Conservation (phyloP, 2,329 filamentous ascomycete species). For the Seiridium cupressi region DNA sequence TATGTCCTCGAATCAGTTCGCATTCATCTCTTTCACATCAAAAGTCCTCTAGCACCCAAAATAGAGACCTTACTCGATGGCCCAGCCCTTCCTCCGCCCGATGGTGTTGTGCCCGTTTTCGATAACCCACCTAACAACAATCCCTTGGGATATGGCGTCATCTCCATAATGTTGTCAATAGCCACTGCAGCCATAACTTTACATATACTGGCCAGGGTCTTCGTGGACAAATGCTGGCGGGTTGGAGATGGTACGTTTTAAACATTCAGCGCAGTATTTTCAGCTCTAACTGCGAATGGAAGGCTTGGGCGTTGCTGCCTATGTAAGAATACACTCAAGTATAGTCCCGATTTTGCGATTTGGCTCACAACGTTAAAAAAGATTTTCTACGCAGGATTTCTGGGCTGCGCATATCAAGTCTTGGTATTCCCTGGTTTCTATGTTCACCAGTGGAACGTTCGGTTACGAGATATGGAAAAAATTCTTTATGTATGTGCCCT, state of each 20-base stretch:
- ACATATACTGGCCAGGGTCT: background rate
- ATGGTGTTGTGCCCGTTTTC: background rate
- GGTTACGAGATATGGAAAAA: background rate
- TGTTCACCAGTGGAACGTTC: slow-evolving; percentile 5
- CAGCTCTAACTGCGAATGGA: no score
- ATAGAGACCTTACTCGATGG: background rate
- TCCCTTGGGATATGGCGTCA: no score
- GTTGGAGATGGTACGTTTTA: no score
- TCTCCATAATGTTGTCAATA: background rate
- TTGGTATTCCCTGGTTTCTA: background rate
- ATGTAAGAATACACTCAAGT: background rate
- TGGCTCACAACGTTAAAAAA: background rate
- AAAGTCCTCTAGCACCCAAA: background rate
- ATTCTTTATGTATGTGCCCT: background rate
- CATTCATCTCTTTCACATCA: no score
- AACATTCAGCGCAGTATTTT: no score
- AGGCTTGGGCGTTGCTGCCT: no score
- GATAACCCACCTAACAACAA: background rate
- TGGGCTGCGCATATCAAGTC: background rate
- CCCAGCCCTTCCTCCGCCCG: background rate
- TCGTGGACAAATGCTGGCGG: background rate
- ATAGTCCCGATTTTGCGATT: background rate
- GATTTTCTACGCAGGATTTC: background rate
- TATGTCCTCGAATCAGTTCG: no score
- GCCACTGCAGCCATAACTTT: background rate